Conservation (phyloP, 2,329 filamentous ascomycete species). For the Pestalotiopsis sp. region DNA sequence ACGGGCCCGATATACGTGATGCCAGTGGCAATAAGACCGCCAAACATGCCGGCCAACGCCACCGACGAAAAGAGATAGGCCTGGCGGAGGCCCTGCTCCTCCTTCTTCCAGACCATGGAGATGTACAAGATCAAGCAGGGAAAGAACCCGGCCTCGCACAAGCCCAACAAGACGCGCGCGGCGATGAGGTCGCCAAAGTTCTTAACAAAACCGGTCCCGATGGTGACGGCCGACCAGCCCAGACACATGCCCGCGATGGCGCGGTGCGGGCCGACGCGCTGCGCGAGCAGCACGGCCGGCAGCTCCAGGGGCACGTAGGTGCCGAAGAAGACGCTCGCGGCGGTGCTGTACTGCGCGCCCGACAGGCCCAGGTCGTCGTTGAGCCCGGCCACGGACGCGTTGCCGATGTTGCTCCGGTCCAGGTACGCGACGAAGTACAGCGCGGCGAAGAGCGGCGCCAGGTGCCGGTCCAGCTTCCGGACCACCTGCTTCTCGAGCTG, state of each 20-base stretch:
- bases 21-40: conserved; percentile 66
- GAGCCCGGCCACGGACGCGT: not conserved
- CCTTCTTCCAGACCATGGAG: conserved; percentile 66
- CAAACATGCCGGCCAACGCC: conserved; percentile 64
- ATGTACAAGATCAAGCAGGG: conserved; percentile 62
- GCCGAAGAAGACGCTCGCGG: not conserved
- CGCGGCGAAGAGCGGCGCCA: not conserved
- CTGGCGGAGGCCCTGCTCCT: conserved; percentile 62
- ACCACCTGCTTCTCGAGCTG: not conserved
- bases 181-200: conserved; percentile 22
- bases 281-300: conserved; percentile 32
- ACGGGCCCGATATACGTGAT: conserved; percentile 66
- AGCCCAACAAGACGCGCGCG: conserved; percentile 52
- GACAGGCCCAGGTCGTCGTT: not conserved
- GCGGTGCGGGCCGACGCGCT: conserved; percentile 33
- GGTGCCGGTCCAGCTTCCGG: not conserved
- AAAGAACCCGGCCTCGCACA: conserved; percentile 62
- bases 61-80: conserved; percentile 65
- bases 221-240: conserved; percentile 27
- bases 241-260: conserved; percentile 26
- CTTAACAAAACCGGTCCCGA: conserved; percentile 24
- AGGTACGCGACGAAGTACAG: conserved; percentile 1
- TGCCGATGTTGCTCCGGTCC: conserved; percentile 1
- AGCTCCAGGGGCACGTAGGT: not conserved
- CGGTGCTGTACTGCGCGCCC: not conserved